Evolutionary conservation across 495 filamentous ascomycete species (phyloP).

Genomic region (Lasiosphaeria ovina): DNA sequence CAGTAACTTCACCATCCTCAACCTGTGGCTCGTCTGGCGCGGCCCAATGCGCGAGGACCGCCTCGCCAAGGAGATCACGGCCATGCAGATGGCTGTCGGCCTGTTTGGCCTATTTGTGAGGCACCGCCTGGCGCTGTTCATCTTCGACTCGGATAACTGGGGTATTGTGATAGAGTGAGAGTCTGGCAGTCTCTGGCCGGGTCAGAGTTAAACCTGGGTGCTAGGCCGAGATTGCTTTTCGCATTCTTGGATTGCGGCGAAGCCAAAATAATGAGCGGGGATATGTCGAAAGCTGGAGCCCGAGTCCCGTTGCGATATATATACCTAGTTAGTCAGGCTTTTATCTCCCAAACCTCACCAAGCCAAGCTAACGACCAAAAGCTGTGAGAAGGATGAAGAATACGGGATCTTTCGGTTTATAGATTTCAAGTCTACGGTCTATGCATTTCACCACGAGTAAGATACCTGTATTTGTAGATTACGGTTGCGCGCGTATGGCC

Average conservation of each 20-base stretch:
- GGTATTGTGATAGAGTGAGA: conserved; percentile 23
- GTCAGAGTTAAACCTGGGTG: not conserved
- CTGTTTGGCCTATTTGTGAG: conserved; percentile 80
- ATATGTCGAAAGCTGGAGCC: not conserved
- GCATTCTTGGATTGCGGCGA: not conserved
- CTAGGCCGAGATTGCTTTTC: not conserved
- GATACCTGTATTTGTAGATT: not conserved
- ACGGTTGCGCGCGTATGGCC: too few relatives aligned
- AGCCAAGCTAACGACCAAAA: not conserved
- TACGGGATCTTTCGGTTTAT: not conserved
- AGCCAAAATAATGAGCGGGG: not conserved
- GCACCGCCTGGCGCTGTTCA: conserved; percentile 76
- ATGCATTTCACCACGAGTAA: not conserved
- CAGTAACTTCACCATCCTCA: conserved; percentile 88
- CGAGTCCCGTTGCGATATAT: not conserved
- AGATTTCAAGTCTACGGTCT: not conserved
- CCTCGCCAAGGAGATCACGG: conserved; percentile 71
- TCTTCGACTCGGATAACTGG: conserved; percentile 85
- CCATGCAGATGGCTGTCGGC: conserved; percentile 69
- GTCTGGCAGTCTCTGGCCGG: not conserved
- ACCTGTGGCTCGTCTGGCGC: conserved; percentile 94
- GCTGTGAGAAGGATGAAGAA: not conserved
- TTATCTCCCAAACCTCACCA: not conserved
- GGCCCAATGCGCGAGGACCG: conserved; percentile 87
- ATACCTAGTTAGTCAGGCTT: not conserved